Conservation (phyloP, 768 basidiomycete species). For the Neoboletus brunneissimus region DNA sequence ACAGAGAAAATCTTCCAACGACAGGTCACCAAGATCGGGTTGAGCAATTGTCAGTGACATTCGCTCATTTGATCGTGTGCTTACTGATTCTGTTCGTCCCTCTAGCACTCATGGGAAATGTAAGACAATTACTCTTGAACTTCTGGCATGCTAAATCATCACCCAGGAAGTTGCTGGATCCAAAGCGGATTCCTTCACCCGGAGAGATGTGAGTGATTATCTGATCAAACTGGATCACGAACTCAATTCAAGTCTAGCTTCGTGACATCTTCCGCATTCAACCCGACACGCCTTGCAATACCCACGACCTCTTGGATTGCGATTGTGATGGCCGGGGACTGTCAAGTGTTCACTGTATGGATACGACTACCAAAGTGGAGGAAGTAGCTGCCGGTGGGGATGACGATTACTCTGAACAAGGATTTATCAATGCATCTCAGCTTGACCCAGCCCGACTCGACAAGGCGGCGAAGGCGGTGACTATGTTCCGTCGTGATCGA, state of each 20-base stretch:
- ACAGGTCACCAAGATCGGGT: slow-evolving; percentile 89
- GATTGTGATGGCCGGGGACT: slow-evolving; percentile 45
- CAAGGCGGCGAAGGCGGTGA: slow-evolving; percentile 53
- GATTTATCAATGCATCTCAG: slow-evolving; percentile 68
- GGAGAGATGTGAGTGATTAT: slow-evolving; percentile 65
- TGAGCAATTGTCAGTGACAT: slow-evolving; percentile 71
- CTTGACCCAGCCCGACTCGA: slow-evolving; percentile 45
- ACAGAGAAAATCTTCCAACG: slow-evolving; percentile 90
- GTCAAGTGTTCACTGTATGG: not conserved
- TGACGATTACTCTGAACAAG: slow-evolving; percentile 33
- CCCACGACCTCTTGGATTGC: slow-evolving; percentile 89
- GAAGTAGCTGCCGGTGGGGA: slow-evolving; percentile 29
- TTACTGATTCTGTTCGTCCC: slow-evolving; percentile 9
- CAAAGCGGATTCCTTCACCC: slow-evolving; percentile 82
- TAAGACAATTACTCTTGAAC: slow-evolving; percentile 25
- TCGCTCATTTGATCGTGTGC: slow-evolving; percentile 3
- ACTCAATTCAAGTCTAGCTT: slow-evolving; percentile 47
- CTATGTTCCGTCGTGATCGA: slow-evolving; percentile 11
- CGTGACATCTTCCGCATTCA: slow-evolving; percentile 92
- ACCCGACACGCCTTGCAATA: slow-evolving; percentile 76
- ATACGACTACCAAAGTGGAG: slow-evolving; percentile 18
- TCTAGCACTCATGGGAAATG: slow-evolving; percentile 71
- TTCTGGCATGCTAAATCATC: slow-evolving; percentile 8
- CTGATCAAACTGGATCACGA: not conserved
- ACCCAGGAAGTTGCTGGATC: slow-evolving; percentile 45